A percentile compares a stretch with the other conserved stretches of the same genome.
These are phyloP conservation scores for Ogataea nakhonphanomensis DNA, from an alignment of 805 yeast genomes.

Conservation along the genomic window DNA sequence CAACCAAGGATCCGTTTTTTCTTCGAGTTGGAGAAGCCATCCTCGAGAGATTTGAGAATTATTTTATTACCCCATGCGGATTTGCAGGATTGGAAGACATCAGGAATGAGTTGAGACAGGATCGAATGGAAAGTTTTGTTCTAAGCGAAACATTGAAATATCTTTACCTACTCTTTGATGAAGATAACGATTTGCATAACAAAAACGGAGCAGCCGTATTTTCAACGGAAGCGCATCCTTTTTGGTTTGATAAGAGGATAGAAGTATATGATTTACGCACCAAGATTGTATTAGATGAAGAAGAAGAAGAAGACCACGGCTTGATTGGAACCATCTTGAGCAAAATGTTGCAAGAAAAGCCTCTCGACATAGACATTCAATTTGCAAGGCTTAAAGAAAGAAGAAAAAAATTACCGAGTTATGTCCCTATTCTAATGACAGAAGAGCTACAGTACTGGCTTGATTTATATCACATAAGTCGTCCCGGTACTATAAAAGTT, in stretches of 20 bases:
- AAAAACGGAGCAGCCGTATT: constrained; percentile 43
- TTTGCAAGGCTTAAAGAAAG: constrained; percentile 10
- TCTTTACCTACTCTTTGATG: constrained; percentile 54
- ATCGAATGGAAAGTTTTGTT: constrained; percentile 91
- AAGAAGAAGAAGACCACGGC: constrained; percentile 7
- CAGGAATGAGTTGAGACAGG: constrained; percentile 56
- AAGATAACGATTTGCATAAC: constrained; percentile 47
- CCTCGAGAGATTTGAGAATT: constrained; percentile 49
- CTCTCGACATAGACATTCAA: constrained; percentile 11
- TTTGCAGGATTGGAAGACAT: constrained; percentile 74
- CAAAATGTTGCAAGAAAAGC: constrained; percentile 2
- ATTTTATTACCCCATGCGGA: constrained; percentile 68
- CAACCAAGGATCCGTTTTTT: constrained; percentile 83
- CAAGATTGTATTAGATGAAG: constrained; percentile 23
- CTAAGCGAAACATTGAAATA: constrained; percentile 76
- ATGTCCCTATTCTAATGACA: constrained; percentile 7
- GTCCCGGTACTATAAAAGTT: neutral
- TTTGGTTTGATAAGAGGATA: constrained; percentile 57
- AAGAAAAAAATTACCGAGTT: constrained; percentile 4
- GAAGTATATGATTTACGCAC: constrained; percentile 19
- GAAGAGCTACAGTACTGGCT: neutral
- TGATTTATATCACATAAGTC: constrained; percentile 3
- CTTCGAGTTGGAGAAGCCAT: constrained; percentile 70
- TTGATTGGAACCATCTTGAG: neutral
- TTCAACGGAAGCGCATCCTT: constrained; percentile 90